These are phyloP conservation scores for Psilocybe azurescens DNA, from an alignment of 768 basidiomycete species.

Conservation along the genomic window DNA sequence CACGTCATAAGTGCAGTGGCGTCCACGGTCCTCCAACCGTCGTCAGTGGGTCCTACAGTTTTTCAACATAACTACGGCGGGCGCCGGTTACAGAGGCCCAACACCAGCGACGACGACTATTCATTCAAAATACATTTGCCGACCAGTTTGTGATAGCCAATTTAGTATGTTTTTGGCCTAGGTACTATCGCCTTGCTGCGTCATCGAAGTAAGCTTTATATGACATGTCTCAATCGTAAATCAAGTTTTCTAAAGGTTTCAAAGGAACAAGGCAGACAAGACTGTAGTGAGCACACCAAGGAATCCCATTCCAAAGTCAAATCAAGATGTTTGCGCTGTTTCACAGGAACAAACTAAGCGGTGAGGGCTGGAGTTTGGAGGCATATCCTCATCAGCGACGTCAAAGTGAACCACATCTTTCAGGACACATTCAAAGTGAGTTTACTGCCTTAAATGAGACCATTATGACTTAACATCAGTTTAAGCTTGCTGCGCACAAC, in stretches of 20 bases:
- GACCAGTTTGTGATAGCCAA: neutral
- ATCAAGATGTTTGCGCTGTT: no score
- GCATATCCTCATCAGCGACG: no score
- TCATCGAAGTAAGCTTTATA: neutral
- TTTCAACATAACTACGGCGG: no score
- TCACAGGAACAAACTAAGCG: no score
- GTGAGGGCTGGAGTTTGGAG: no score
- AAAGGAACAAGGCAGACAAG: neutral
- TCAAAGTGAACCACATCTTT: neutral
- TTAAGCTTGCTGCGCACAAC: conserved; percentile 3
- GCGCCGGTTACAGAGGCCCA: no score
- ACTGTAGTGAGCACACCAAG: neutral
- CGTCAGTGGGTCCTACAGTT: no score
- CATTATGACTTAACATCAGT: neutral
- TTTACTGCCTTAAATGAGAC: neutral
- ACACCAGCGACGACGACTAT: no score
- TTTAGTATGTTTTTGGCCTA: neutral
- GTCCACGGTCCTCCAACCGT: no score
- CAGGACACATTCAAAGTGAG: neutral
- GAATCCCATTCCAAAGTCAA: no score
- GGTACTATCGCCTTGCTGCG: neutral
- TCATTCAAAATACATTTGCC: neutral
- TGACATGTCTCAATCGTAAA: neutral
- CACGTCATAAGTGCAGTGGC: no score
- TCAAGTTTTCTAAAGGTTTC: neutral